phyloP scores from a whole-genome alignment of 441 rosid genomes.

The Jatropha multifida region DNA sequence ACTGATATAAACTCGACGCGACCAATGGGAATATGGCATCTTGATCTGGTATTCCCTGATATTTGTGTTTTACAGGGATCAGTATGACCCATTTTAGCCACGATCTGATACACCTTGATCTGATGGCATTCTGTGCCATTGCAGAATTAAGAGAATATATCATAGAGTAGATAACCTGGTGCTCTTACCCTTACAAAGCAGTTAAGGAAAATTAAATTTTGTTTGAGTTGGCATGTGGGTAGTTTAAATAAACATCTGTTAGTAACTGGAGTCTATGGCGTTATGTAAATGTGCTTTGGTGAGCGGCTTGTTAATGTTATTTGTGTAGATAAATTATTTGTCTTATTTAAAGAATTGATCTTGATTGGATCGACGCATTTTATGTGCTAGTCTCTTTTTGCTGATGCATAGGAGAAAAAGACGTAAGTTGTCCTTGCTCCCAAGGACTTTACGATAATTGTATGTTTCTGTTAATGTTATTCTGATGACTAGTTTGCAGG shows the following conservation, averaged over 20 bases:
- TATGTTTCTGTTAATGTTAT: too few species aligned
- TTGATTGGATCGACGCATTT: too few species aligned
- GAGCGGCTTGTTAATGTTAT: background rate
- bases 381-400: too few species aligned
- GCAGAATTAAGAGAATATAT: background rate
- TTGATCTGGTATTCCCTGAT: background rate
- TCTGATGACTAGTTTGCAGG: too few species aligned
- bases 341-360: too few species aligned
- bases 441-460: too few species aligned
- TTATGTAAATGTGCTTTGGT: background rate
- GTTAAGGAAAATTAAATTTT: background rate
- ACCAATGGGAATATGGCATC: background rate
- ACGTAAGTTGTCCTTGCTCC: too few species aligned
- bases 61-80: constrained; percentile 1
- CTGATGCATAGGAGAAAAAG: too few species aligned
- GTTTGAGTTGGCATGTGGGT: background rate
- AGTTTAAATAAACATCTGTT: background rate
- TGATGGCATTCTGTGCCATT: background rate
- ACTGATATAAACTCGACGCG: constrained; percentile 7
- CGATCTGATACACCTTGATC: background rate
- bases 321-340: background rate
- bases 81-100: constrained; percentile 2
- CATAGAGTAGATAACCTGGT: background rate
- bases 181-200: background rate
- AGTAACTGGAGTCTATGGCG: background rate